phyloP scores from a whole-genome alignment of 495 filamentous ascomycete species.

The Monascus purpureus region DNA sequence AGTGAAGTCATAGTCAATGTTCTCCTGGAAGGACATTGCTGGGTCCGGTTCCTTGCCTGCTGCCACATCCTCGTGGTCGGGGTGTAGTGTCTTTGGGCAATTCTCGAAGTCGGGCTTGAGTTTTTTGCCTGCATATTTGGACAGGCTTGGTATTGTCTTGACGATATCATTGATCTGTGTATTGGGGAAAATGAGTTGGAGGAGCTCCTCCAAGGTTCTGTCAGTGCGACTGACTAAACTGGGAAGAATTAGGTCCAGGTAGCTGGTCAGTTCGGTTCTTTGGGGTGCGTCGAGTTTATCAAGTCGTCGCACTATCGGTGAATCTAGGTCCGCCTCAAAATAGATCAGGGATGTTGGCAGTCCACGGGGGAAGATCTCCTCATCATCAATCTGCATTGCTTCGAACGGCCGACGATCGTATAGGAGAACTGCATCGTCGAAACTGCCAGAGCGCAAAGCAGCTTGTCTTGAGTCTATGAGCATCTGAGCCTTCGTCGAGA shows the following conservation, averaged over 20 bases:
- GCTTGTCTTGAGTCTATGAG: conserved; percentile 15
- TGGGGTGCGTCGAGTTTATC: conserved; percentile 3
- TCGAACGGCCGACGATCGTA: conserved; percentile 55
- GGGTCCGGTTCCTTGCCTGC: conserved; percentile 7
- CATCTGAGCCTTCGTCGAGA: conserved; percentile 5
- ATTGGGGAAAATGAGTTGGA: conserved; percentile 12
- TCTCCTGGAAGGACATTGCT: conserved; percentile 14
- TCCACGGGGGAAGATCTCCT: conserved; percentile 43
- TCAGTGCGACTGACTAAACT: conserved; percentile 8
- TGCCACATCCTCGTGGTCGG: not conserved
- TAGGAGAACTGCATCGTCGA: conserved; percentile 32
- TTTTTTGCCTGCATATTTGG: conserved; percentile 13
- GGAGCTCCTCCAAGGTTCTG: conserved; percentile 13
- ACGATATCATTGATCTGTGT: conserved; percentile 17
- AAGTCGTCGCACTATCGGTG: conserved; percentile 7
- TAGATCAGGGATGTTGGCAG: conserved; percentile 16
- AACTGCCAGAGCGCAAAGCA: conserved; percentile 5
- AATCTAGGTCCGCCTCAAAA: conserved; percentile 21
- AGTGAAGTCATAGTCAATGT: conserved; percentile 25
- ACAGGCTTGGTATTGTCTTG: conserved; percentile 17
- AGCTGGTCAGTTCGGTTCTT: conserved; percentile 3
- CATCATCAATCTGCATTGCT: conserved; percentile 29
- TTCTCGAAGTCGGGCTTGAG: conserved; percentile 17
- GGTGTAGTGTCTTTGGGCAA: conserved; percentile 7
- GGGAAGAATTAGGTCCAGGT: conserved; percentile 15